Evolutionary conservation across 2,329 filamentous ascomycete genomes (phyloP).

Genomic region (Verticillium dahliae): DNA sequence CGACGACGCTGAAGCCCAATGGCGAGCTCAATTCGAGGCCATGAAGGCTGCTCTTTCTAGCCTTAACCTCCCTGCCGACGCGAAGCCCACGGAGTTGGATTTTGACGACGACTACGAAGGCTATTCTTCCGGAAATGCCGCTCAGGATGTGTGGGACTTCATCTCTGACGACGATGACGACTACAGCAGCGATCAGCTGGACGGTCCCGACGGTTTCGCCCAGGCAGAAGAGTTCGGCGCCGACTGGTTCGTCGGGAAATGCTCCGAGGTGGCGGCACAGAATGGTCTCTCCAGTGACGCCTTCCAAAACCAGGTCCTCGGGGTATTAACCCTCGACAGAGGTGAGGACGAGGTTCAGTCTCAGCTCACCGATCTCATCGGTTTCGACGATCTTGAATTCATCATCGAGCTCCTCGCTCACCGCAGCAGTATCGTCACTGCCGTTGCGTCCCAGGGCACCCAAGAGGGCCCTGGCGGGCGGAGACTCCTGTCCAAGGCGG

Average conservation of each 20-base stretch:
- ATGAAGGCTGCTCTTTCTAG: constrained; percentile 83
- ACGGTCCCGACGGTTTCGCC: constrained; percentile 22
- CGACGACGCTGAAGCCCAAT: constrained; percentile 50
- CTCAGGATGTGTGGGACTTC: constrained; percentile 88
- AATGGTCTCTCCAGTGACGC: constrained; percentile 61
- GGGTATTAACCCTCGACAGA: constrained; percentile 60
- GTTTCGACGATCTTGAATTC: constrained; percentile 89
- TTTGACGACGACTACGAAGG: constrained; percentile 58
- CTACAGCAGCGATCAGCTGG: constrained; percentile 47
- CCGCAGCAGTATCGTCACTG: constrained; percentile 58
- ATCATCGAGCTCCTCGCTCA: constrained; percentile 84
- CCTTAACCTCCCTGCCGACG: constrained; percentile 43
- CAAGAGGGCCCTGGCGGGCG: constrained; percentile 25
- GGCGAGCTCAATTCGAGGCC: constrained; percentile 76
- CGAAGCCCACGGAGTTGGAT: constrained; percentile 37
- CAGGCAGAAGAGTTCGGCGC: constrained; percentile 38
- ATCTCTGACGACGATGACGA: constrained; percentile 66
- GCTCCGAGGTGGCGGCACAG: constrained; percentile 58
- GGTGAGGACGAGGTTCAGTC: constrained; percentile 87
- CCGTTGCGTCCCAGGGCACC: constrained; percentile 24
- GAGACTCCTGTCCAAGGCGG: constrained; percentile 64
- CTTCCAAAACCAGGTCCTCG: constrained; percentile 71
- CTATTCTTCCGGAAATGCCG: constrained; percentile 51
- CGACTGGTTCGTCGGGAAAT: constrained; percentile 67
- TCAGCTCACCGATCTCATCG: constrained; percentile 79